Conservation (phyloP, 208 protist genomes). For the Strigomonas culicis region DNA sequence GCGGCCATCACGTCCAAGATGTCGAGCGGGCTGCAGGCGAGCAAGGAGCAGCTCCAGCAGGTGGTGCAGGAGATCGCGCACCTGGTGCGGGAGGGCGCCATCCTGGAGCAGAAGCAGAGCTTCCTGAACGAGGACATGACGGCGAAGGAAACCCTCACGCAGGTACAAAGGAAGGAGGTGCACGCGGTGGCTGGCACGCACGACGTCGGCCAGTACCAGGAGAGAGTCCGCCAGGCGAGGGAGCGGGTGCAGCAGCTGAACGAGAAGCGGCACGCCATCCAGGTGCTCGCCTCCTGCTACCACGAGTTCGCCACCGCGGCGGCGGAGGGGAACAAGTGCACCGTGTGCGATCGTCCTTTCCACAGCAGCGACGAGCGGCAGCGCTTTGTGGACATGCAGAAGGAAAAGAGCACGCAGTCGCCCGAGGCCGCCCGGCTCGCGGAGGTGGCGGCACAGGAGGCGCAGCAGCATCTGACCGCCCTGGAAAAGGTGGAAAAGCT, state of each 20-base stretch:
- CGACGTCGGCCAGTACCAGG: constrained; percentile 43
- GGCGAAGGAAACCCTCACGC: constrained; percentile 11
- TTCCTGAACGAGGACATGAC: constrained; percentile 23
- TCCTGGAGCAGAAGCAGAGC: constrained; percentile 28
- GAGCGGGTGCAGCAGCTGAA: constrained; percentile 19
- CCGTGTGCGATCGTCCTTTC: constrained; percentile 65
- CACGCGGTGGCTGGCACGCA: neutral
- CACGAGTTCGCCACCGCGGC: constrained; percentile 50
- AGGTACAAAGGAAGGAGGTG: neutral
- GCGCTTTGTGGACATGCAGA: constrained; percentile 32
- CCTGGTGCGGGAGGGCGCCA: constrained; percentile 28
- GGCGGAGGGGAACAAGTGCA: constrained; percentile 35
- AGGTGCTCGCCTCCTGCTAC: constrained; percentile 57
- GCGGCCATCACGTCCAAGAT: too few species aligned
- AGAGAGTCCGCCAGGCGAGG: constrained; percentile 23
- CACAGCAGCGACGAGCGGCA: constrained; percentile 20
- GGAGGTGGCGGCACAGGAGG: constrained; percentile 15
- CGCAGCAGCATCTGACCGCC: constrained; percentile 16
- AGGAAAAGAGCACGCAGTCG: constrained; percentile 17
- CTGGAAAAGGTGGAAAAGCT: constrained; percentile 9
- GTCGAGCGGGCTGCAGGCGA: constrained; percentile 25
- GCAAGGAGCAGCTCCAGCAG: constrained; percentile 18
- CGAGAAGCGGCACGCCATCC: constrained; percentile 31
- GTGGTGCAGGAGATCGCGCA: constrained; percentile 24
- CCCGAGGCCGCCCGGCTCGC: constrained; percentile 17